Evolutionary conservation across 352 stramenopile genomes (phyloP).

Genomic region (Lagenidium giganteum): DNA sequence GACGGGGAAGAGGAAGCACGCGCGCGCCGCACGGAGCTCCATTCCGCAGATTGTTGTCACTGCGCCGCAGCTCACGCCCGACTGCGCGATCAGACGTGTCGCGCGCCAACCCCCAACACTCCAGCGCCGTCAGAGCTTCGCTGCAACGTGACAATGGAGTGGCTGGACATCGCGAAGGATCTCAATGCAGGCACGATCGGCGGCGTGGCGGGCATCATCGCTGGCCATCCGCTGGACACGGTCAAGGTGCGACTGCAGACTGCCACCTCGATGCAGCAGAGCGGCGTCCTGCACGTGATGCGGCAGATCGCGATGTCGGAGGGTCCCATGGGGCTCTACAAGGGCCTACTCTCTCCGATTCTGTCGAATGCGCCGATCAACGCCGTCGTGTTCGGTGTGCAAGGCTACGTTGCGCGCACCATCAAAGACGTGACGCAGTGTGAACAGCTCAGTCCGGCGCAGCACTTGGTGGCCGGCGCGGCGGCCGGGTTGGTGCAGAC

Average conservation of each 20-base stretch:
- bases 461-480: constrained; percentile 60
- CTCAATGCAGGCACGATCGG: constrained; percentile 80
- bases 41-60: too few species aligned
- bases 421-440: constrained; percentile 28
- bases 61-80: too few species aligned
- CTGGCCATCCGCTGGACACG: constrained; percentile 80
- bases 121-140: too few species aligned
- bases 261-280: constrained; percentile 14
- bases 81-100: too few species aligned
- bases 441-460: constrained; percentile 23
- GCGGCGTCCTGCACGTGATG: constrained; percentile 41
- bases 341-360: constrained; percentile 70
- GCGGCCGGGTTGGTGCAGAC: constrained; percentile 62
- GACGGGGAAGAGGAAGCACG: too few species aligned
- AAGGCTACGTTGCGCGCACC: constrained; percentile 44
- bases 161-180: constrained; percentile 79
- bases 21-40: too few species aligned
- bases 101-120: too few species aligned
- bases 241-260: constrained; percentile 86
- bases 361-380: constrained; percentile 85
- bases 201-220: constrained; percentile 69
- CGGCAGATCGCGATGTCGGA: constrained; percentile 49
- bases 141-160: constrained; percentile 73
- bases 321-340: constrained; percentile 62
- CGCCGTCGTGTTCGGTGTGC: constrained; percentile 75